These are phyloP conservation scores for Fraxinus nigra DNA, from an alignment of 305 asterid species.

Conservation along the genomic window DNA sequence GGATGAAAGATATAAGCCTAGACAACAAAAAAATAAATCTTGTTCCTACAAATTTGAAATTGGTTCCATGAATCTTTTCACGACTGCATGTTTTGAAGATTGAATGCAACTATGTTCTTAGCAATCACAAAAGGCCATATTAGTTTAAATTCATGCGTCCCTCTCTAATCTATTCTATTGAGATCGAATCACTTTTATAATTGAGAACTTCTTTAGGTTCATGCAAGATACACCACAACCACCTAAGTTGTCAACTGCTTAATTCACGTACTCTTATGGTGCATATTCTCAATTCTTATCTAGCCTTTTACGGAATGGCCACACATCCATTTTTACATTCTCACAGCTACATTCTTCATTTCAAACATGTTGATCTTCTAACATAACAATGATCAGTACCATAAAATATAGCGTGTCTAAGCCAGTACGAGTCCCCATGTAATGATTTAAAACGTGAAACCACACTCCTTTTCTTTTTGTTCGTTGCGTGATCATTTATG, in stretches of 20 bases:
- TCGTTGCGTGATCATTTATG: neutral
- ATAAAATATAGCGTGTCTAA: neutral
- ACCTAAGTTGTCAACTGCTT: neutral
- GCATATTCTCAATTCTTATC: neutral
- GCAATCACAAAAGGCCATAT: neutral
- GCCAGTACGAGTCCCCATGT: neutral
- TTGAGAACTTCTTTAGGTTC: neutral
- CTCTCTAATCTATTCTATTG: neutral
- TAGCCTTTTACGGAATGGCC: neutral
- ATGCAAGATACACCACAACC: neutral
- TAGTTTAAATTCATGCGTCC: neutral
- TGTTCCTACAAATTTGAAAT: neutral
- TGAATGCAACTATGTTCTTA: neutral
- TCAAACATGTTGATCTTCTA: neutral
- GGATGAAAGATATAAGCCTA: neutral
- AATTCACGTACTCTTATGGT: neutral
- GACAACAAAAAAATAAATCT: neutral
- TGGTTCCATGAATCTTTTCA: neutral
- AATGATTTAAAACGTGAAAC: neutral
- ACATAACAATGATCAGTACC: neutral
- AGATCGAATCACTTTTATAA: neutral
- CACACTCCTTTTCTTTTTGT: neutral
- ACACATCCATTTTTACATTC: neutral
- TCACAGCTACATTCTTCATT: neutral
- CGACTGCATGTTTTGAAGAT: neutral